These are phyloP conservation scores for Penicillium pancosmium DNA, from an alignment of 495 filamentous ascomycete genomes.

Conservation along the genomic window DNA sequence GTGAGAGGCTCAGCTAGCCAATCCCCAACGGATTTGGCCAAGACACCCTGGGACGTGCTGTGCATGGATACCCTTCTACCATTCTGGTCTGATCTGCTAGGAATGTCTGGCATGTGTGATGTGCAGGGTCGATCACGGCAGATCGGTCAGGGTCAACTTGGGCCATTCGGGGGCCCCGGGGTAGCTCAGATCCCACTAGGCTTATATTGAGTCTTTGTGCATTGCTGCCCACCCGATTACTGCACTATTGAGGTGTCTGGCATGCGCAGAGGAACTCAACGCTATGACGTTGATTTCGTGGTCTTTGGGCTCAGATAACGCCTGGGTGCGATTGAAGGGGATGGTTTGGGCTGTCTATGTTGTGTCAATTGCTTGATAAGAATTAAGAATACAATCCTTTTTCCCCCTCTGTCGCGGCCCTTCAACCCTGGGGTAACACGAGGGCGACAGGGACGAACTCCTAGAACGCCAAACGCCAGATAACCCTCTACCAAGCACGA, in stretches of 20 bases:
- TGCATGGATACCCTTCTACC: constrained; percentile 5
- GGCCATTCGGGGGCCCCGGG: not conserved
- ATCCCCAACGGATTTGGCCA: constrained; percentile 3
- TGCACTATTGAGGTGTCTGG: constrained; percentile 19
- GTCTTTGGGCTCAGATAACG: constrained; percentile 1
- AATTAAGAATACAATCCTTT: not conserved
- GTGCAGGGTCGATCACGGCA: constrained; percentile 18
- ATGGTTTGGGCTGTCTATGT: not conserved
- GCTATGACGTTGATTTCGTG: constrained; percentile 16
- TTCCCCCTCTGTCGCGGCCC: constrained; percentile 11
- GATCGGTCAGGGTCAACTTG: constrained; percentile 6
- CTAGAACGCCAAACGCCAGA: constrained; percentile 10
- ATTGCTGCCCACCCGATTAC: not conserved
- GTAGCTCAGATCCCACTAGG: not conserved
- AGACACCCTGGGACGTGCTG: constrained; percentile 10
- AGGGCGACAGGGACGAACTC: constrained; percentile 12
- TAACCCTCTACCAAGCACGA: not conserved
- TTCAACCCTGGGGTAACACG: constrained; percentile 15
- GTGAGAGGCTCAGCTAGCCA: constrained; percentile 1
- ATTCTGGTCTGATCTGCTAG: not conserved
- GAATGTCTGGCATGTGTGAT: constrained; percentile 19
- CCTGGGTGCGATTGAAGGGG: not conserved
- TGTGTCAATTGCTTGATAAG: not conserved
- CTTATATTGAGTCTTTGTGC: not conserved
- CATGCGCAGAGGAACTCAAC: constrained; percentile 16